Evolutionary conservation across 2,329 filamentous ascomycete species (phyloP).

Genomic region (Xenoacremonium recifei): DNA sequence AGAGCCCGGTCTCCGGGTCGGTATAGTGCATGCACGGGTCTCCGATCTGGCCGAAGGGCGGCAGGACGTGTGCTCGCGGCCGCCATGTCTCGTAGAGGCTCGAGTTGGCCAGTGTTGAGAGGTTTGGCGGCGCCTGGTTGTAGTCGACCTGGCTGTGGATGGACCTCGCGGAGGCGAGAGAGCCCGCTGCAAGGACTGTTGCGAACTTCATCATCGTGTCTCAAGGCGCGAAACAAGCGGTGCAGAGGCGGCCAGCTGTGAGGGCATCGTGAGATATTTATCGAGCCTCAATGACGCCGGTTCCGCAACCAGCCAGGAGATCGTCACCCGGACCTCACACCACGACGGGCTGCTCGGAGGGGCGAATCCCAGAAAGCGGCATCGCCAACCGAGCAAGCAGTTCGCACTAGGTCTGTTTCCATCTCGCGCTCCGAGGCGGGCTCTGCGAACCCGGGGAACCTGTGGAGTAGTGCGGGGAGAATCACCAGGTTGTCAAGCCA

Average conservation of each 20-base stretch:
- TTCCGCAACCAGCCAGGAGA: neutral
- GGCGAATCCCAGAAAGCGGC: neutral
- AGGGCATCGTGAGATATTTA: neutral
- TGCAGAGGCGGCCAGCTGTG: too few relatives aligned
- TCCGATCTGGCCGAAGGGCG: constrained; percentile 38
- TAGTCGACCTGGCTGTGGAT: constrained; percentile 27
- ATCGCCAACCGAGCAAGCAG: neutral
- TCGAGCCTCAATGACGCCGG: neutral
- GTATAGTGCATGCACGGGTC: constrained; percentile 46
- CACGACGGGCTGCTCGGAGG: neutral
- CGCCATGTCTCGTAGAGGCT: constrained; percentile 31
- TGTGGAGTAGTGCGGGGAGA: too few relatives aligned
- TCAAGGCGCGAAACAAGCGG: too few relatives aligned
- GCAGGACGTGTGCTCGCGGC: constrained; percentile 40
- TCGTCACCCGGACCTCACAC: neutral
- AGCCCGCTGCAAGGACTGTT: constrained; percentile 9
- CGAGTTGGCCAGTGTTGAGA: constrained; percentile 36
- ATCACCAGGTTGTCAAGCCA: too few relatives aligned
- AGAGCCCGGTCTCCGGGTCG: constrained; percentile 40
- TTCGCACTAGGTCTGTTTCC: neutral
- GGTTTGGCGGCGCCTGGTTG: constrained; percentile 36
- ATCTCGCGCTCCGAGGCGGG: neutral
- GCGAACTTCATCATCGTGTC: constrained; percentile 14
- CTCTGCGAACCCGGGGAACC: neutral
- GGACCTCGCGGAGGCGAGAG: constrained; percentile 15